Percentiles rank a stretch among this genome's conserved stretches.
Conservation (phyloP, 345 rosid genomes). For the Eucalyptus brandiana region DNA sequence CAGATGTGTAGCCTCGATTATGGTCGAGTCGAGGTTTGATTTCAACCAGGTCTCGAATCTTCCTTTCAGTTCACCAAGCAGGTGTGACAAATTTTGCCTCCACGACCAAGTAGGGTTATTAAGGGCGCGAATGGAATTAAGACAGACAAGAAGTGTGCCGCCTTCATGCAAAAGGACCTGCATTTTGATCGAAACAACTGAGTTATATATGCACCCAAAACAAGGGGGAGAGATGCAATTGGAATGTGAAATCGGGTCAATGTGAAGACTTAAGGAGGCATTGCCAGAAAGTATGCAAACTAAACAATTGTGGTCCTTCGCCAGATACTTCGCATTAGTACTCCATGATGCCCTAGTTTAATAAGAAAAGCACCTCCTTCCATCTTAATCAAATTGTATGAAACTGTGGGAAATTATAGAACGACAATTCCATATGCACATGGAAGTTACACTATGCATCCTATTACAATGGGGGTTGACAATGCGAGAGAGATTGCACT, state of each 20-base stretch:
- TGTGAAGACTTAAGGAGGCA: not conserved
- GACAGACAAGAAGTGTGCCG: slow-evolving; percentile 85
- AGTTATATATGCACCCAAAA: not conserved
- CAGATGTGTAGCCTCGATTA: slow-evolving; percentile 16
- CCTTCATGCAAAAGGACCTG: slow-evolving; percentile 97
- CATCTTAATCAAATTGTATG: not conserved
- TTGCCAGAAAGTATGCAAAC: not conserved
- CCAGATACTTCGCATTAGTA: not conserved
- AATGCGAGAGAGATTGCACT: not conserved
- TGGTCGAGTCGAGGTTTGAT: slow-evolving; percentile 2
- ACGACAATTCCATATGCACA: not conserved
- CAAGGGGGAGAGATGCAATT: not conserved
- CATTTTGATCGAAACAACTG: not conserved
- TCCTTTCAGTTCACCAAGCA: slow-evolving; percentile 18
- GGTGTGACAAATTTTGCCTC: slow-evolving; percentile 45
- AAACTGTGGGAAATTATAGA: not conserved
- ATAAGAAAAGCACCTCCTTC: not conserved
- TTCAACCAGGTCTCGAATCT: not conserved
- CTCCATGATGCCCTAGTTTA: not conserved
- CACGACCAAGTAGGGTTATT: slow-evolving; percentile 85
- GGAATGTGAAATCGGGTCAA: not conserved
- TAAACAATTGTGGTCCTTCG: not conserved
- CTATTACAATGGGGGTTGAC: not conserved
- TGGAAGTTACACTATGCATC: not conserved
- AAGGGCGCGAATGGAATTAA: slow-evolving; percentile 71